Conservation (phyloP, 2,329 filamentous ascomycete species). For the Epichloe coenophiala region DNA sequence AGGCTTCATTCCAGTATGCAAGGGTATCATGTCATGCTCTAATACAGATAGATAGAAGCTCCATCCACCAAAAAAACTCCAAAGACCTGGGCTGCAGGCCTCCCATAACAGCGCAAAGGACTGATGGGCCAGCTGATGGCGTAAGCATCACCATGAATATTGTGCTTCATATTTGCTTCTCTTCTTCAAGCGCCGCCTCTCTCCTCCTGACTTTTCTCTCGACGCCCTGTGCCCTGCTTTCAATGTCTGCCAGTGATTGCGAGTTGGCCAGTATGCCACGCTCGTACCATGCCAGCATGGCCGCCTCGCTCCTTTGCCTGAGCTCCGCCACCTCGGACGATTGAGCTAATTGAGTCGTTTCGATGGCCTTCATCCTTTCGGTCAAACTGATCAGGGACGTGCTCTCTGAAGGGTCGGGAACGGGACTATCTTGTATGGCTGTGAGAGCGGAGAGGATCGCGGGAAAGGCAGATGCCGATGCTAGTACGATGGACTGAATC, state of each 20-base stretch:
- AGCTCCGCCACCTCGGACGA: constrained; percentile 48
- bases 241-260: constrained; percentile 56
- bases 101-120: too few relatives aligned
- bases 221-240: constrained; percentile 50
- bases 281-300: constrained; percentile 62
- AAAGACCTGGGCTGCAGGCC: too few relatives aligned
- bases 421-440: constrained; percentile 39
- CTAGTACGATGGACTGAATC: constrained; percentile 40
- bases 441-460: constrained; percentile 43
- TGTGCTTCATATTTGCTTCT: constrained; percentile 20
- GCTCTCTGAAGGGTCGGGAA: constrained; percentile 41
- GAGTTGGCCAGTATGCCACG: constrained; percentile 54
- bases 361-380: constrained; percentile 48
- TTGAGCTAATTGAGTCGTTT: constrained; percentile 48
- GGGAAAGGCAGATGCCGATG: constrained; percentile 41
- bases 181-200: constrained; percentile 45
- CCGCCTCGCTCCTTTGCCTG: constrained; percentile 46
- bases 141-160: neutral
- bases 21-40: too few relatives aligned
- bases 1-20: too few relatives aligned
- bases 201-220: constrained; percentile 52
- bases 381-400: constrained; percentile 42
- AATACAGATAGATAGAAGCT: too few relatives aligned
- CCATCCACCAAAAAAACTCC: too few relatives aligned
- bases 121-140: too few relatives aligned